Evolutionary conservation across 768 basidiomycete genomes (phyloP).

Genomic region (Hirschioporus abietinus): DNA sequence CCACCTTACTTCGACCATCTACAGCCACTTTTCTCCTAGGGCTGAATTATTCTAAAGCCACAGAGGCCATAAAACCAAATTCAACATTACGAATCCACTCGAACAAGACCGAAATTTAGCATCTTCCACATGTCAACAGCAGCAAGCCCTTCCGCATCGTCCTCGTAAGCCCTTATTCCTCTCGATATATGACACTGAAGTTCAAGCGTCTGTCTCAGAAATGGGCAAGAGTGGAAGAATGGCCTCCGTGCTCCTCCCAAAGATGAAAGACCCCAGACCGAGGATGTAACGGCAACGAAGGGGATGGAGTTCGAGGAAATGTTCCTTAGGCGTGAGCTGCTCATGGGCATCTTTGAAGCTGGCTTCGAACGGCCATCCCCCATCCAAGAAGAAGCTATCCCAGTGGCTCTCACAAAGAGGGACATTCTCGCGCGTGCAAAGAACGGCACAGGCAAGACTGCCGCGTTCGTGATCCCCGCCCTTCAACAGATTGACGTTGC

Average conservation of each 20-base stretch:
- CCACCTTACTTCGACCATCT: background rate
- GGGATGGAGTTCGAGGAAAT: slow-evolving; percentile 96
- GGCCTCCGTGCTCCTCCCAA: slow-evolving; percentile 82
- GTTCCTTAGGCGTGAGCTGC: slow-evolving; percentile 85
- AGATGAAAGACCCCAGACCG: slow-evolving; percentile 92
- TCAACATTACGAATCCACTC: background rate
- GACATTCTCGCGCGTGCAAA: slow-evolving; percentile 95
- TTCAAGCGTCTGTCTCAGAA: slow-evolving; percentile 9
- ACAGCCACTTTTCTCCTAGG: background rate
- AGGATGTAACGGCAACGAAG: slow-evolving; percentile 92
- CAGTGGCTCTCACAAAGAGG: slow-evolving; percentile 86
- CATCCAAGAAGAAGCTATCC: slow-evolving; percentile 99
- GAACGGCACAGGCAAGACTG: slow-evolving; percentile 97
- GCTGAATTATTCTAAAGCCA: background rate
- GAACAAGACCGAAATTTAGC: background rate
- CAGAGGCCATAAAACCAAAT: background rate
- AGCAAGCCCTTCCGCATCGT: slow-evolving; percentile 28
- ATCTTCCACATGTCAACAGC: slow-evolving; percentile 18
- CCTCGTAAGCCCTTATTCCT: slow-evolving; percentile 21
- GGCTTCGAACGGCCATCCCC: slow-evolving; percentile 96
- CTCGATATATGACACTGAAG: background rate
- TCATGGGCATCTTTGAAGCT: slow-evolving; percentile 99
- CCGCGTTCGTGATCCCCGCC: slow-evolving; percentile 96
- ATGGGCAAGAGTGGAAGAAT: slow-evolving; percentile 54
- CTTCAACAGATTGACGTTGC: slow-evolving; percentile 86